Evolutionary conservation across 2,329 filamentous ascomycete genomes (phyloP), one percentile per base, ranked within the genome.

Genomic region (Alternaria brassicicola): DNA sequence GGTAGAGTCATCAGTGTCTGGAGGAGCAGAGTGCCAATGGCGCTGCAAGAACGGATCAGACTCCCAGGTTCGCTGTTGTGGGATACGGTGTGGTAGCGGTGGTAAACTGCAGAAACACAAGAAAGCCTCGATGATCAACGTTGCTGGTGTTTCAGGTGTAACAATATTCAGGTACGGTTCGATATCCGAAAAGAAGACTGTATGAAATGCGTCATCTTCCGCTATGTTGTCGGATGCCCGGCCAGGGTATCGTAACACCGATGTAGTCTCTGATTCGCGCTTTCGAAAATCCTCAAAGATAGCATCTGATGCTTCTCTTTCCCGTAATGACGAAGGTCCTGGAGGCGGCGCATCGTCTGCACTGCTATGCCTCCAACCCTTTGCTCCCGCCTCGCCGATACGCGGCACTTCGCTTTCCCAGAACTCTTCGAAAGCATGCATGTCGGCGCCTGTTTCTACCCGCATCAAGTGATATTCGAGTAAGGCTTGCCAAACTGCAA

Each of bases 321-420:
- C 41, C 0, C 31, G 52, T 21, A 68, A 52, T 3, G 50, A 45
- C 13, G 43, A 12, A 8, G 61, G 41, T 2, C 47, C 59, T n/a
- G 50, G 23, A 6, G 51, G 47, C 28, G 55, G 45, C 13, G 38
- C 48, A 21, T 68, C 69, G 9, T 72, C 63, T 28, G 61, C 53
- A 52, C 48, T 76, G 64, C 82, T 88, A n/a, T 79, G 69, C 2
- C 69, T 73, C 93, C 93, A 97, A 1, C 93, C 92, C 60, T 83
- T 81, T 3, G 92, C 88, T 2, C 81, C 82, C 1, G 78, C 70
- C 66, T 98, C 94, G 9, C 94, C 94, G 52, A 97, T 84, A 6
- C 94, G 86, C 0, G 90, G 81, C 0, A 87, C 83, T 71, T 97
- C 94, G 55, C 88, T 91, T 58, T 97, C 92, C 95, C 95, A 98